Evolutionary conservation across 441 rosid species (phyloP).

Genomic region (Euphorbia neoarborescens): DNA sequence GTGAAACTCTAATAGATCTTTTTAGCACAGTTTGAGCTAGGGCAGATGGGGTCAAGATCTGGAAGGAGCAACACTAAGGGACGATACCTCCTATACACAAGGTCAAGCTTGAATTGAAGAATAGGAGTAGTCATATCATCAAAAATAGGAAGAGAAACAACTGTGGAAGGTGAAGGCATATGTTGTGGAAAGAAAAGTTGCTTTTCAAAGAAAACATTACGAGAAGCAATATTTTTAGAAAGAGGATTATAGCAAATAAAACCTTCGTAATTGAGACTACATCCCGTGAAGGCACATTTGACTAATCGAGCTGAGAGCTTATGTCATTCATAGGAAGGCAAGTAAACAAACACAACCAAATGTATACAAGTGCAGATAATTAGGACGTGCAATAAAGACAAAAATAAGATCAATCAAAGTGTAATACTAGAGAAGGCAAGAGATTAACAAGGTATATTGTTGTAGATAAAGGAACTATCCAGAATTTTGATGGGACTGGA

Average conservation of each 20-base stretch:
- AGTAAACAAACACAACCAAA: not conserved
- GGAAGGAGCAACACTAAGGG: not conserved
- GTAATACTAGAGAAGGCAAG: not conserved
- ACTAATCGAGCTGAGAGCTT: not conserved
- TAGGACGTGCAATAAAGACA: not conserved
- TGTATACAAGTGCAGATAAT: not conserved
- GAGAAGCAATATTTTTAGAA: not conserved
- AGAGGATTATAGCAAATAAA: not conserved
- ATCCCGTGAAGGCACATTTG: not conserved
- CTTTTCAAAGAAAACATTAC: conserved; percentile 1
- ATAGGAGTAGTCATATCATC: not conserved
- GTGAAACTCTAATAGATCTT: not conserved
- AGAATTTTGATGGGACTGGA: not conserved
- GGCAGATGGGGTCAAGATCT: not conserved
- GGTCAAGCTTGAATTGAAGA: not conserved
- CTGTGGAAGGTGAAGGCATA: not conserved
- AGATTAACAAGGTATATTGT: not conserved
- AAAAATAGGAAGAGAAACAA: not conserved
- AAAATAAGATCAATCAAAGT: not conserved
- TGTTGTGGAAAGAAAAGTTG: not conserved
- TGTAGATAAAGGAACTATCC: not conserved
- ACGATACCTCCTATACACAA: not conserved
- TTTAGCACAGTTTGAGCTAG: not conserved
- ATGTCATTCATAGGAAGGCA: not conserved
- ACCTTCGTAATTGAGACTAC: not conserved